These are phyloP conservation scores for Glomus cerebriforme DNA, from an alignment of 192 early-diverging fungal genomes.

Conservation along the genomic window DNA sequence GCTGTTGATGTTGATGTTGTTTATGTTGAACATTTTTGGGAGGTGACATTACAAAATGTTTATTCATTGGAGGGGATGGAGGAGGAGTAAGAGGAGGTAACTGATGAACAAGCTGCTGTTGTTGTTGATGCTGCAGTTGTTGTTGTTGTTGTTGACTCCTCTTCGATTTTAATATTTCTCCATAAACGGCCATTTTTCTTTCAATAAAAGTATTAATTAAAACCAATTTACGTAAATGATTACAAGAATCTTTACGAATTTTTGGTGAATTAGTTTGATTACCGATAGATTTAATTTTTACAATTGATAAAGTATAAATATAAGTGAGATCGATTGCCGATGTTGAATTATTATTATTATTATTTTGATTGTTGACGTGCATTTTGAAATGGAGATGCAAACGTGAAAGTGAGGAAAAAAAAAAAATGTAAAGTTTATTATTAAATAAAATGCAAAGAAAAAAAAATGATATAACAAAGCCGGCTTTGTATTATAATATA, in stretches of 20 bases:
- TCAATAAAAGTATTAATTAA: constrained; percentile 25
- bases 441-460: neutral
- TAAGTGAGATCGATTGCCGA: constrained; percentile 15
- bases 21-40: neutral
- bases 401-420: neutral
- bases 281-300: constrained; percentile 17
- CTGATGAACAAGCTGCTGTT: neutral
- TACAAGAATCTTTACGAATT: constrained; percentile 14
- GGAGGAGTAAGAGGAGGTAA: neutral
- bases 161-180: constrained; percentile 2
- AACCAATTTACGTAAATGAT: constrained; percentile 23
- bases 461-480: constrained; percentile 5
- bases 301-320: constrained; percentile 13
- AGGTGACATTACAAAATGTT: neutral
- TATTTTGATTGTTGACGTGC: neutral
- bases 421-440: neutral
- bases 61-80: neutral
- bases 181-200: constrained; percentile 24
- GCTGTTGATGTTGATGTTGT: neutral
- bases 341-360: neutral
- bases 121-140: no score
- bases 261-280: neutral
- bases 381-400: neutral
- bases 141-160: no score
- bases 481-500: neutral